A percentile compares a stretch with the other conserved stretches of the same genome.
Evolutionary conservation across 306 rosid species (phyloP).

Genomic region (Astragalus glycyphyllos): DNA sequence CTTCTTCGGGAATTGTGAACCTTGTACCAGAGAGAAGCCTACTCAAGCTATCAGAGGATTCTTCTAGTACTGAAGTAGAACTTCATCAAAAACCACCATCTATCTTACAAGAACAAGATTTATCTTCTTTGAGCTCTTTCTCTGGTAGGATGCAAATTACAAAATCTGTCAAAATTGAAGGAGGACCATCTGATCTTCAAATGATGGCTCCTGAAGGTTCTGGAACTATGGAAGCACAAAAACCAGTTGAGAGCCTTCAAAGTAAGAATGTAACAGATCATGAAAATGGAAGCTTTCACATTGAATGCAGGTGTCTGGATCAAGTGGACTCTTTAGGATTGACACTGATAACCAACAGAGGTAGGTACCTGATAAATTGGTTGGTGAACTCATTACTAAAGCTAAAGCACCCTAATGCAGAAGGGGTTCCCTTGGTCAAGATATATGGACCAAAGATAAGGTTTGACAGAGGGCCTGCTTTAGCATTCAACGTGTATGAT

Average conservation of each 20-base stretch:
- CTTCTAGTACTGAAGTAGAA: constrained; percentile 58
- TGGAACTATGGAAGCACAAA: constrained; percentile 43
- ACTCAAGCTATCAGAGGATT: constrained; percentile 54
- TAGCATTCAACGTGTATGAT: constrained; percentile 91
- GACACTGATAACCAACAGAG: constrained; percentile 61
- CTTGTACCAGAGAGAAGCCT: constrained; percentile 65
- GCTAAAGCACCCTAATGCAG: constrained; percentile 80
- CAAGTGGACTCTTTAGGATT: constrained; percentile 82
- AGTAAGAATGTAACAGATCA: constrained; percentile 31
- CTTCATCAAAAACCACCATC: constrained; percentile 48
- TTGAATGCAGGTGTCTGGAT: constrained; percentile 82
- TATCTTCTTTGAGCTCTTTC: constrained; percentile 66
- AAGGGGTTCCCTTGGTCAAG: constrained; percentile 68
- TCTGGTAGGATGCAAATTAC: constrained; percentile 61
- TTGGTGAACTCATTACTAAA: constrained; percentile 80
- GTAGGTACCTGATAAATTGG: constrained; percentile 92
- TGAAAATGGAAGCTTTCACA: constrained; percentile 46
- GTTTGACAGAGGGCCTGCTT: constrained; percentile 87
- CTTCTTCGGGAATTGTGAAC: constrained; percentile 76
- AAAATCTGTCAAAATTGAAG: constrained; percentile 42
- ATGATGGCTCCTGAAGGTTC: constrained; percentile 45
- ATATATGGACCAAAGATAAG: constrained; percentile 89
- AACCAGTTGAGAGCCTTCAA: constrained; percentile 39
- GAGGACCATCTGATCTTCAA: constrained; percentile 46
- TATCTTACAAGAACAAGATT: constrained; percentile 52